Conservation (phyloP, 2,329 filamentous ascomycete genomes). For the Apiospora rasikravindrae region DNA sequence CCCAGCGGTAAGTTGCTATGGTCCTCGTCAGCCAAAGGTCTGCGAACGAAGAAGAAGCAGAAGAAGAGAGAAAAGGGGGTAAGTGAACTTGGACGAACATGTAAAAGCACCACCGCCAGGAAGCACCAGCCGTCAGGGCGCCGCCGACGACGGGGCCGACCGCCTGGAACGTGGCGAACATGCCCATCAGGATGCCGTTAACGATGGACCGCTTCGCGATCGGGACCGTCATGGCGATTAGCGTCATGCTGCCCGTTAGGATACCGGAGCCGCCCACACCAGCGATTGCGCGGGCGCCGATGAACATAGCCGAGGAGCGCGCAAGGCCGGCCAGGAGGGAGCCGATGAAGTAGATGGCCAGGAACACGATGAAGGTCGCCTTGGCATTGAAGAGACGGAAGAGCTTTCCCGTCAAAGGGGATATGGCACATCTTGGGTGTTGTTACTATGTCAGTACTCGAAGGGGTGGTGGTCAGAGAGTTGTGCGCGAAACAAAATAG, state of each 20-base stretch:
- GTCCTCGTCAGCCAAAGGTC: not conserved
- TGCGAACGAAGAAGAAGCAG: no score
- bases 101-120: constrained; percentile 31
- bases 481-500: constrained; percentile 27
- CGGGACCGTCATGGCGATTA: constrained; percentile 3
- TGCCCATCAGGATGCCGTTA: not conserved
- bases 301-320: constrained; percentile 38
- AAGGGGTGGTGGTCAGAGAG: constrained; percentile 23
- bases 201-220: constrained; percentile 2
- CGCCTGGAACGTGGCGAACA: not conserved
- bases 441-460: constrained; percentile 30
- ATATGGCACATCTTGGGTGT: not conserved
- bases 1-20: constrained; percentile 47
- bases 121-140: constrained; percentile 12
- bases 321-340: constrained; percentile 43
- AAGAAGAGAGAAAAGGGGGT: no score
- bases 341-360: constrained; percentile 44
- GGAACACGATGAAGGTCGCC: constrained; percentile 38
- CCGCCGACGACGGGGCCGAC: constrained; percentile 14
- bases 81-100: constrained; percentile 6
- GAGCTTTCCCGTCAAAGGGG: constrained; percentile 36
- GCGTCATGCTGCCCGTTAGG: constrained; percentile 18
- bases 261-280: constrained; percentile 43
- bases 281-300: constrained; percentile 43
- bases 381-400: constrained; percentile 42